Conservation (phyloP, 2,329 filamentous ascomycete genomes). For the Hypoxylon sp. region DNA sequence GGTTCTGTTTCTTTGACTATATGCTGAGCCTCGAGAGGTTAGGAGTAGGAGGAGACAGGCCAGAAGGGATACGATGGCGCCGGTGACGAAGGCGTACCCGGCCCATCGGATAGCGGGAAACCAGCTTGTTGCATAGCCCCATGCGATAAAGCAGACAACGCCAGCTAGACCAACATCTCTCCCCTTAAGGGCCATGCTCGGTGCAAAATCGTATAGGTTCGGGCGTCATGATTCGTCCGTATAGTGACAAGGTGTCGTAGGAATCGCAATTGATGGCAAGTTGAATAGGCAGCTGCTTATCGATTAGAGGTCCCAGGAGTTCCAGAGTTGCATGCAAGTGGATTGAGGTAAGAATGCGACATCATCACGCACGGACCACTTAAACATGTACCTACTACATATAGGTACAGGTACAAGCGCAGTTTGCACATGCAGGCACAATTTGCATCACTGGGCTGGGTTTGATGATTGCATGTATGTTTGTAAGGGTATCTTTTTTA, state of each 20-base stretch:
- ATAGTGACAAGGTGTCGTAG: conserved; percentile 25
- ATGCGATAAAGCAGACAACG: conserved; percentile 82
- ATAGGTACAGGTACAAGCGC: not conserved
- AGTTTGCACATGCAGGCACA: not conserved
- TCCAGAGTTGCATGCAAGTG: not conserved
- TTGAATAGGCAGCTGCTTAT: conserved; percentile 38
- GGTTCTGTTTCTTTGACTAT: conserved; percentile 56
- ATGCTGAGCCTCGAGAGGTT: conserved; percentile 67
- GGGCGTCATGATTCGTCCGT: conserved; percentile 52
- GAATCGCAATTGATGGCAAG: conserved; percentile 29
- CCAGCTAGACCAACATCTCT: conserved; percentile 77
- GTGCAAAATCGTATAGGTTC: conserved; percentile 50
- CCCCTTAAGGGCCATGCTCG: conserved; percentile 77
- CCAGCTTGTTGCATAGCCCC: conserved; percentile 88
- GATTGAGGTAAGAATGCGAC: not conserved
- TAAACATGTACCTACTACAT: not conserved
- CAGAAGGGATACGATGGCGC: conserved; percentile 68
- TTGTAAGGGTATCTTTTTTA: not conserved
- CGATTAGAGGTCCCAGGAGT: conserved; percentile 28
- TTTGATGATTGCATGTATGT: not conserved
- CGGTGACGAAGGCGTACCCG: conserved; percentile 84
- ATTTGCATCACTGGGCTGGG: not conserved
- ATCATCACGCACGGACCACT: not conserved
- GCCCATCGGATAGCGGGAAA: conserved; percentile 85
- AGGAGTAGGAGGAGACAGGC: conserved; percentile 70